These are phyloP conservation scores for Phytophthora vignae DNA, from an alignment of 352 stramenopile genomes.

Conservation along the genomic window DNA sequence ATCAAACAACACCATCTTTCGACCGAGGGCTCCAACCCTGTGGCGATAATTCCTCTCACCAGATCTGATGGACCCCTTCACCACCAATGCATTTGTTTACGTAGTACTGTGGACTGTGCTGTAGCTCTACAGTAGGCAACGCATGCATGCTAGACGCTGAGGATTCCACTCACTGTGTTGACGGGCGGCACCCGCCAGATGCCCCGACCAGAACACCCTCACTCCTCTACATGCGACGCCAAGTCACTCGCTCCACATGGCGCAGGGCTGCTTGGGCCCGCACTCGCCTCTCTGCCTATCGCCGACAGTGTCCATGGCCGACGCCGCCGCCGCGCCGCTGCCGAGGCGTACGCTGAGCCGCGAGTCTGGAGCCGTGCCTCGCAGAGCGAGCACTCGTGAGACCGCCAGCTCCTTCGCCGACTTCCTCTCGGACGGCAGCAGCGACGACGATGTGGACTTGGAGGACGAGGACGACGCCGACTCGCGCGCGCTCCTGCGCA, in stretches of 20 bases:
- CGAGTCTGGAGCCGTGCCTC: background rate
- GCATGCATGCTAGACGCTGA: too few species aligned
- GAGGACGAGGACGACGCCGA: background rate
- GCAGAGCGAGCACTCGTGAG: conserved; percentile 14
- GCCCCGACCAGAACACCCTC: conserved; percentile 12
- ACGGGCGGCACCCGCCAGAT: conserved; percentile 19
- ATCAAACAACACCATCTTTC: conserved; percentile 56
- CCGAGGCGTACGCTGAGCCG: conserved; percentile 13
- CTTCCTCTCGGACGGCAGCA: conserved; percentile 54
- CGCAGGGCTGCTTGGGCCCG: background rate
- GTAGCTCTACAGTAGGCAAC: background rate
- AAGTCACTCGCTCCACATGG: background rate
- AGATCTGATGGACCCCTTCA: conserved; percentile 51
- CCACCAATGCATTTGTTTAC: background rate
- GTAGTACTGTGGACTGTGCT: background rate
- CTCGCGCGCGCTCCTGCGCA: too few species aligned
- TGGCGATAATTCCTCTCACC: conserved; percentile 47
- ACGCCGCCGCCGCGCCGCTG: conserved; percentile 14
- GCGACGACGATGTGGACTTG: background rate
- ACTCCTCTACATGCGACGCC: background rate
- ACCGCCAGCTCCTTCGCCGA: conserved; percentile 38
- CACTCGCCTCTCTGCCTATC: background rate
- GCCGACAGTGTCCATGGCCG: conserved; percentile 11
- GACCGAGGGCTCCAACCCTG: conserved; percentile 49
- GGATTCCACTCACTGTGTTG: background rate